Evolutionary conservation across 164 flowering plant genomes (phyloP).

Genomic region (Tinospora cordifolia): DNA sequence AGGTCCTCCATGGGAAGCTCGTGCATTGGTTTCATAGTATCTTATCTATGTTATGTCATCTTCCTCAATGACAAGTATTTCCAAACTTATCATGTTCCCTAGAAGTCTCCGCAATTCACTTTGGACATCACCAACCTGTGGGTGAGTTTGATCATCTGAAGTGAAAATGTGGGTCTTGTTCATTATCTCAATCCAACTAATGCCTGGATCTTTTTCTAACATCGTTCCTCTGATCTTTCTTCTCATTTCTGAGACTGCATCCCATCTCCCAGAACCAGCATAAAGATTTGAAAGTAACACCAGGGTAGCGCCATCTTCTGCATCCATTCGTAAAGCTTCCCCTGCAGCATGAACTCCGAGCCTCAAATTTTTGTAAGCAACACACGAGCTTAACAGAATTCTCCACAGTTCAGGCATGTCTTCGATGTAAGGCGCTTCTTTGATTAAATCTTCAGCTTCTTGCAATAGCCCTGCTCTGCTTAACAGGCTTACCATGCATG

Average conservation of each 20-base stretch:
- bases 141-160: conserved; percentile 53
- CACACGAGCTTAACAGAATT: conserved; percentile 64
- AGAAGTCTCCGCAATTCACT: conserved; percentile 36
- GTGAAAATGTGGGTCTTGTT: conserved; percentile 39
- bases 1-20: no score
- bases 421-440: conserved; percentile 35
- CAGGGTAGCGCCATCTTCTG: conserved; percentile 53
- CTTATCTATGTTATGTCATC: background rate
- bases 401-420: conserved; percentile 55
- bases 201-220: conserved; percentile 65
- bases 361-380: conserved; percentile 28
- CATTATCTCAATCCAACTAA: conserved; percentile 76
- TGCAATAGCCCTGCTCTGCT: conserved; percentile 67
- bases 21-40: background rate
- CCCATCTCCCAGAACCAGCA: conserved; percentile 68
- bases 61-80: conserved; percentile 8
- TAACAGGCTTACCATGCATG: conserved; percentile 74
- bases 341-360: conserved; percentile 64
- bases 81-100: conserved; percentile 31
- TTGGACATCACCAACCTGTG: conserved; percentile 28
- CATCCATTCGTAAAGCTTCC: conserved; percentile 37
- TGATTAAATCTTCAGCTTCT: conserved; percentile 56
- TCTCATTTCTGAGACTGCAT: conserved; percentile 54
- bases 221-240: conserved; percentile 42
- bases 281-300: conserved; percentile 65